A percentile compares a stretch with the other conserved stretches of the same genome.
These are phyloP conservation scores for Sphaerulina vaccinii DNA, from an alignment of 2,329 filamentous ascomycete species.

Conservation along the genomic window DNA sequence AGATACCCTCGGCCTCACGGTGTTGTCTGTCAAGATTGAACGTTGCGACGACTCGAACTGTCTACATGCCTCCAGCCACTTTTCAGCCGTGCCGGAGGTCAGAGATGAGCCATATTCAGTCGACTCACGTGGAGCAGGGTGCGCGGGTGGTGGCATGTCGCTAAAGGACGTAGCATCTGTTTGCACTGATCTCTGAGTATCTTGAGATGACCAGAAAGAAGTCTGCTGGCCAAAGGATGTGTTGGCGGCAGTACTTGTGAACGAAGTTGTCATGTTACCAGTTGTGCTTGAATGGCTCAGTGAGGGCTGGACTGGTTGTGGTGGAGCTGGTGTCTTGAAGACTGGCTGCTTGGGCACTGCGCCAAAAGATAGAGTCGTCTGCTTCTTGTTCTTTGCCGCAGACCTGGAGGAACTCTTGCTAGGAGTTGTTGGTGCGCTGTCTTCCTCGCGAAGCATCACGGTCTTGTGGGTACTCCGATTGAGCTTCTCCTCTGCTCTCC, in stretches of 20 bases:
- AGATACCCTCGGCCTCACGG: not conserved
- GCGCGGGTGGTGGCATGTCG: not conserved
- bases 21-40: slow-evolving; percentile 4
- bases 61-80: not conserved
- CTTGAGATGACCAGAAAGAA: slow-evolving; percentile 15
- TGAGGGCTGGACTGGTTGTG: not conserved
- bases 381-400: not conserved
- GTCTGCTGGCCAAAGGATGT: slow-evolving; percentile 14
- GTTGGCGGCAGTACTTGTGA: slow-evolving; percentile 11
- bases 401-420: not conserved
- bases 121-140: not conserved
- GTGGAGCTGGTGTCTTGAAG: not conserved
- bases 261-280: not conserved
- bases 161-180: slow-evolving; percentile 23
- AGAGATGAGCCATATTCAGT: slow-evolving; percentile 12
- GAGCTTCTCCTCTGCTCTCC: no score
- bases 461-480: no score
- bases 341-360: not conserved
- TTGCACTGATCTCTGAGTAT: slow-evolving; percentile 5
- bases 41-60: slow-evolving; percentile 12
- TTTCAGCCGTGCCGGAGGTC: slow-evolving; percentile 2
- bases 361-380: not conserved
- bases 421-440: no score
- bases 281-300: no score
- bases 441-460: no score